Evolutionary conservation across 371 early-diverging fungal species (phyloP).

Genomic region (Saksenaea vasiformis): DNA sequence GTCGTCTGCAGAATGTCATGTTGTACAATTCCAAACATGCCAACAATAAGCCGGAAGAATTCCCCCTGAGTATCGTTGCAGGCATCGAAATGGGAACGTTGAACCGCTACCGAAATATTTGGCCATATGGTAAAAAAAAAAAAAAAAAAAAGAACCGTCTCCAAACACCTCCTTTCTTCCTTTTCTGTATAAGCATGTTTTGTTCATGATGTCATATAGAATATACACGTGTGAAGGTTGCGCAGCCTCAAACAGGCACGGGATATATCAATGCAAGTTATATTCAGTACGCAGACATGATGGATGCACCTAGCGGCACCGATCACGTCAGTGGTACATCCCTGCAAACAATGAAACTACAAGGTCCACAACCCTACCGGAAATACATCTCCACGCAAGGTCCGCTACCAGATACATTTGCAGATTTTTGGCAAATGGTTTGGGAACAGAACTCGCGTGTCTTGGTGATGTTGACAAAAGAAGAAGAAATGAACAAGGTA

Average conservation of each 20-base stretch:
- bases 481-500: slow-evolving; percentile 78
- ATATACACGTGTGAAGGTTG: slow-evolving; percentile 57
- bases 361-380: slow-evolving; percentile 24
- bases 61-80: slow-evolving; percentile 63
- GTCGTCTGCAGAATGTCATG: slow-evolving; percentile 66
- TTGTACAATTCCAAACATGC: slow-evolving; percentile 53
- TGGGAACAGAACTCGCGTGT: slow-evolving; percentile 81
- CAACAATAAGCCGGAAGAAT: slow-evolving; percentile 34
- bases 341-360: slow-evolving; percentile 24
- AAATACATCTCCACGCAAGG: slow-evolving; percentile 89
- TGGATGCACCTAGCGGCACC: slow-evolving; percentile 2
- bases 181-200: slow-evolving; percentile 10
- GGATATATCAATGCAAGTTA: slow-evolving; percentile 87
- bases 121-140: slow-evolving; percentile 66
- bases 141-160: background rate
- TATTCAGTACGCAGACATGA: slow-evolving; percentile 27
- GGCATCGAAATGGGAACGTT: slow-evolving; percentile 67
- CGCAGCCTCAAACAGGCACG: slow-evolving; percentile 29
- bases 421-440: slow-evolving; percentile 90
- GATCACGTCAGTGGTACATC: slow-evolving; percentile 22
- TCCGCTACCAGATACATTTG: slow-evolving; percentile 78
- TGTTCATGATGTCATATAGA: slow-evolving; percentile 34
- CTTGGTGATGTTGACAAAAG: slow-evolving; percentile 89
- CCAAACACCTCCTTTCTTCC: slow-evolving; percentile 13
- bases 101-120: slow-evolving; percentile 80